Evolutionary conservation across 768 basidiomycete genomes (phyloP), one percentile per base, ranked within the genome.

Genomic region (Lentinula aciculospora): DNA sequence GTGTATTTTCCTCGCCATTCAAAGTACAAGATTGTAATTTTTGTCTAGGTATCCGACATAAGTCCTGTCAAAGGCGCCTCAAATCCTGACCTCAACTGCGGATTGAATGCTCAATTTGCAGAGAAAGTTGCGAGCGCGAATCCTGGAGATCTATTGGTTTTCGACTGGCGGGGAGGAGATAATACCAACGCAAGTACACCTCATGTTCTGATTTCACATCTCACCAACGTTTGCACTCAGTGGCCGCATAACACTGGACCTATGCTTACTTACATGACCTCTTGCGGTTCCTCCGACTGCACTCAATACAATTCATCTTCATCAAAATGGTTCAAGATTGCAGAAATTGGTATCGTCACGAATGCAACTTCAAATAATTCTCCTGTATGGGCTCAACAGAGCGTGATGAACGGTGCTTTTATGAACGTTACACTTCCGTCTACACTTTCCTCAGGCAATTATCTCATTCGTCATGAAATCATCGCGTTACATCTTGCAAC

Each of bases 381-480:
- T 3, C 55, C 55, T 21, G 55, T 39, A 4, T 56, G 55, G 55
- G 44, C 55, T 3, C 55, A 56, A 56, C 37, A 32, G 31, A 42
- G 31, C 31, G 25, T 56, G 78, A 79, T 78, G 71, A 61, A 68
- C 9, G 79, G 82, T 12, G 63, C 56, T 2, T 67, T 74, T 3
- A 75, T 76, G 0, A 72, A 66, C n/a, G 69, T 79, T 2, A 74
- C 70, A 0, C 64, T 86, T 44, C 84, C 84, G 1, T 59, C 68
- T 21, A 78, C 77, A 44, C 67, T 92, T 55, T 74, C 81, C 2
- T 70, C 85, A 2, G 90, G 89, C 3, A 81, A 85, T 62, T 92
- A 92, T 68, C 74, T 92, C 58, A 68, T 90, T 65, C 86, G 89
- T 1, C 84, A 89, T 67, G 89, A 92, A 67, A 86, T 92, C 69